phyloP scores from a whole-genome alignment of 768 basidiomycete species.

The Cubamyces lactineus region DNA sequence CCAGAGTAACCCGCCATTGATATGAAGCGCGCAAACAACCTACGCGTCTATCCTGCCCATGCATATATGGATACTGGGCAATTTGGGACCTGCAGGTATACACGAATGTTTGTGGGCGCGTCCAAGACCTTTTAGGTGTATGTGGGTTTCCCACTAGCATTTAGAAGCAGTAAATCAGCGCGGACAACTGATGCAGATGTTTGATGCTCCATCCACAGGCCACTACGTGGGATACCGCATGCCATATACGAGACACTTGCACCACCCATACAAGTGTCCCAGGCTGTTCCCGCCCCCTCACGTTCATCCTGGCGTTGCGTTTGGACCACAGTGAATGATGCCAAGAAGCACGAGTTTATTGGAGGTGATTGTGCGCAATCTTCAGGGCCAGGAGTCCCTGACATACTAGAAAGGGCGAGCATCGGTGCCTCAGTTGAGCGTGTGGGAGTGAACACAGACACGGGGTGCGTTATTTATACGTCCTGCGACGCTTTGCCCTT shows the following conservation, averaged over 20 bases:
- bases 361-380: not conserved
- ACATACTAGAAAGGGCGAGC: not conserved
- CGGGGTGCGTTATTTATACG: conserved; percentile 9
- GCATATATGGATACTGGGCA: not conserved
- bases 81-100: conserved; percentile 10
- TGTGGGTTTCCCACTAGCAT: conserved; percentile 1
- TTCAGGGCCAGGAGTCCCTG: not conserved
- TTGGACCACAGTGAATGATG: not conserved
- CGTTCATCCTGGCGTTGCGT: not conserved
- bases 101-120: not conserved
- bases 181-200: conserved; percentile 7
- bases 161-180: conserved; percentile 2
- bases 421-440: not conserved
- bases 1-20: no score
- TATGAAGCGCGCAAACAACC: not conserved
- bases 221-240: conserved; percentile 11
- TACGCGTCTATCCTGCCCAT: no score
- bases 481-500: not conserved
- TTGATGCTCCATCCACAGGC: conserved; percentile 10
- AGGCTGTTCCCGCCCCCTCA: not conserved
- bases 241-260: not conserved
- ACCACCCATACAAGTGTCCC: not conserved
- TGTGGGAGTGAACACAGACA: not conserved
- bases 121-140: not conserved
- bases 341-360: not conserved